Conservation (phyloP, 2,329 filamentous ascomycete species). For the Fusarium veterinarium region DNA sequence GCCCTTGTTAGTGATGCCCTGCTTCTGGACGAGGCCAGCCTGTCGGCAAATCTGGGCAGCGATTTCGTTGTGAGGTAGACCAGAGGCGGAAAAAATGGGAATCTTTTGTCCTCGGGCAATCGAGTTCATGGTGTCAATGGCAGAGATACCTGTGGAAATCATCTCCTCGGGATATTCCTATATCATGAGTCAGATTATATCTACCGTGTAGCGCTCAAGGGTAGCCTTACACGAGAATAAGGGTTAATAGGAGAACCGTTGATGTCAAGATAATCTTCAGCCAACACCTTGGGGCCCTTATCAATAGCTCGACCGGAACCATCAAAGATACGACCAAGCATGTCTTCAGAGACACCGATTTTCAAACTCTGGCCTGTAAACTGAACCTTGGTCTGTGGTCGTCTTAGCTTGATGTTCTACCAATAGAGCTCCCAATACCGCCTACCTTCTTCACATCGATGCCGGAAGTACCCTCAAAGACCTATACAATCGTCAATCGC, state of each 20-base stretch:
- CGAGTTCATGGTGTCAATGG: slow-evolving; percentile 98
- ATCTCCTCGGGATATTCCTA: slow-evolving; percentile 99
- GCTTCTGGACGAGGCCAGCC: slow-evolving; percentile 85
- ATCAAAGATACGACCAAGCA: slow-evolving; percentile 99
- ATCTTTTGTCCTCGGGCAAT: slow-evolving; percentile 99
- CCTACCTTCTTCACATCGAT: slow-evolving; percentile 98
- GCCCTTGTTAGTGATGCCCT: slow-evolving; percentile 88
- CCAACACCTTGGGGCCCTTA: slow-evolving; percentile 97
- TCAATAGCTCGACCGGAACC: slow-evolving; percentile 98
- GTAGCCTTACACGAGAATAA: slow-evolving; percentile 82
- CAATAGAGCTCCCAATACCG: slow-evolving; percentile 6
- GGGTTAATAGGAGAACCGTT: slow-evolving; percentile 99
- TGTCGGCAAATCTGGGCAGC: slow-evolving; percentile 99
- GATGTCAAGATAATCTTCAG: slow-evolving; percentile 98
- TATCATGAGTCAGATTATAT: slow-evolving; percentile 18
- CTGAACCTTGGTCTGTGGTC: slow-evolving; percentile 86
- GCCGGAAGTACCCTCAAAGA: slow-evolving; percentile 96
- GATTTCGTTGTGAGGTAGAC: slow-evolving; percentile 99
- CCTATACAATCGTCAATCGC: slow-evolving; percentile 63
- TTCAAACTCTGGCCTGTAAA: slow-evolving; percentile 98
- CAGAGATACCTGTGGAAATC: slow-evolving; percentile 99
- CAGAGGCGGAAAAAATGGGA: slow-evolving; percentile 97
- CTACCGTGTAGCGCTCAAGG: neutral
- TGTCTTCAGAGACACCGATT: slow-evolving; percentile 98
- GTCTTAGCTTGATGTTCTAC: slow-evolving; percentile 42